phyloP scores from a whole-genome alignment of 345 rosid genomes.

The Eucalyptus viminalis region DNA sequence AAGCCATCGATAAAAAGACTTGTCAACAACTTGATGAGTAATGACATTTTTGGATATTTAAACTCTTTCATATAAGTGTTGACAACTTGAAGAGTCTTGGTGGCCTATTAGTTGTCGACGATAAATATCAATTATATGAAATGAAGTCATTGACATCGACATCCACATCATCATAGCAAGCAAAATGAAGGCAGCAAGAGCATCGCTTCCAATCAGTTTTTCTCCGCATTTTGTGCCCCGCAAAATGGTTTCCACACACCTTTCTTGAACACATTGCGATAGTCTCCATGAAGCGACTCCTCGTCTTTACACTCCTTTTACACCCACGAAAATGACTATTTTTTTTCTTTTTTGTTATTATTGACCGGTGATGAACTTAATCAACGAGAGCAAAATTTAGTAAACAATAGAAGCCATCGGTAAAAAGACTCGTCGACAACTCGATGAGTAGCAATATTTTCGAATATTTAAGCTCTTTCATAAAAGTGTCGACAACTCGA shows the following conservation, averaged over 20 bases:
- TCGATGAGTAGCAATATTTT: no score
- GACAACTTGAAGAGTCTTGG: background rate
- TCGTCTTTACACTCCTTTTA: background rate
- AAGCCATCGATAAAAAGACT: no score
- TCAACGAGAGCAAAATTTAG: background rate
- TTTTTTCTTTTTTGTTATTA: no score
- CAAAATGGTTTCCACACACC: background rate
- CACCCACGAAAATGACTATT: background rate
- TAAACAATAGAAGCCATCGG: background rate
- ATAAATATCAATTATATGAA: rapidly evolving
- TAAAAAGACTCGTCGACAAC: background rate
- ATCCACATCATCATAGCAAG: background rate
- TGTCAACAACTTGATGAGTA: background rate
- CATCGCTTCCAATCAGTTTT: background rate
- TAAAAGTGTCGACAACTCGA: background rate
- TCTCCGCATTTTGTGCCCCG: background rate
- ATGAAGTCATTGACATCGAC: no score
- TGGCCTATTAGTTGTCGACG: no score
- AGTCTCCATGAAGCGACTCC: background rate
- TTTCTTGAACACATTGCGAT: background rate
- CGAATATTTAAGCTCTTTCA: background rate
- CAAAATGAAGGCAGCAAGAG: background rate
- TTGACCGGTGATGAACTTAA: background rate
- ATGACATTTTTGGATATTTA: no score
- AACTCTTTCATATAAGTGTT: no score